Base-by-base conservation (phyloP, 75 land plant species). In the Pinus tabuliformis region DNA sequence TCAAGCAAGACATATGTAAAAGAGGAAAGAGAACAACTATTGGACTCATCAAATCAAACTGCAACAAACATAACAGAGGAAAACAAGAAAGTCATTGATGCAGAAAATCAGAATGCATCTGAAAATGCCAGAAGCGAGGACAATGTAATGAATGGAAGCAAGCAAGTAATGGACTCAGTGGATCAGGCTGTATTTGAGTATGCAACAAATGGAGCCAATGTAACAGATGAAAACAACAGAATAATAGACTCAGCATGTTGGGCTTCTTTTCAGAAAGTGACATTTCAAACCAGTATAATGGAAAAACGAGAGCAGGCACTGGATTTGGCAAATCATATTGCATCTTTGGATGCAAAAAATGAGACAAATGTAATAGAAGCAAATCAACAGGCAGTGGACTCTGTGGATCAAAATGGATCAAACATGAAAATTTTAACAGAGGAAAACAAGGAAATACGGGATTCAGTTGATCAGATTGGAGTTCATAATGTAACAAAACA, bases 271-370 rank as follows among this genome's bases (percentile, higher is more conserved):
- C 62, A 4, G 62, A 61, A 61, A n/a, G 11, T 22, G 22, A 22
- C 42, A 39, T 39, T 39, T 39, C 4, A 39, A 39, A 39, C 62
- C n/a, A 61, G 5, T 61, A 8, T 8, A 61, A 61, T 16, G 22
- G 62, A 61, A 9, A 61, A 30, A 61, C n/a, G 62, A 21, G 22
- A 61, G 7, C n/a, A n/a, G 11, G 11, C 22, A 61, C n/a, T 61
- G 22, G 62, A 61, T 61, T 61, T 61, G 62, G 62, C 21, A 61
- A 61, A 61, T 61, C n/a, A 61, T 61, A 61, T 8, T n/a, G 62
- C 9, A 7, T 61, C 28, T 3, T n/a, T n/a, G 3, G 22, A 61
- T 61, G 62, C 7, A 22, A 22, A 61, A 61, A 61, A 61, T 61
- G 6, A 20, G 21, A 22, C 62, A n/a, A 61, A 18, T 4, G 21